These are phyloP conservation scores for Penicillium verhagenii DNA, from an alignment of 495 filamentous ascomycete genomes.

Conservation along the genomic window DNA sequence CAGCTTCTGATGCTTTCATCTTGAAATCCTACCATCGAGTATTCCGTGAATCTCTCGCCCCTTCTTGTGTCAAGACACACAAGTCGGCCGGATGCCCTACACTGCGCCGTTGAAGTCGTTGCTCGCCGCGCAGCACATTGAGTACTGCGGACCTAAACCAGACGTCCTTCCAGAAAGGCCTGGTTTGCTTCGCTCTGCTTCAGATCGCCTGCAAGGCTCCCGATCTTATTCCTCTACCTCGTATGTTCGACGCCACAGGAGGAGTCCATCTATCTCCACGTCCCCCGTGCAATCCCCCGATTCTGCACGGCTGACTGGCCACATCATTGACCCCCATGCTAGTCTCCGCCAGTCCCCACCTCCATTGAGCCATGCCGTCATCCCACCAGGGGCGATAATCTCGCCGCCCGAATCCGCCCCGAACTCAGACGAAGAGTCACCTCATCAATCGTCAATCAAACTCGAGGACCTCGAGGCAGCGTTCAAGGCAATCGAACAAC, in stretches of 20 bases:
- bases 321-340: slow-evolving; percentile 51
- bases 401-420: slow-evolving; percentile 82
- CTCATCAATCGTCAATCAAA: slow-evolving; percentile 56
- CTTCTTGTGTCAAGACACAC: slow-evolving; percentile 42
- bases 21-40: slow-evolving; percentile 1
- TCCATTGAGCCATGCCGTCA: slow-evolving; percentile 65
- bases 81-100: slow-evolving; percentile 80
- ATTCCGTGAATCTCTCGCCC: slow-evolving; percentile 2
- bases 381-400: slow-evolving; percentile 77
- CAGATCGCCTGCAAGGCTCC: slow-evolving; percentile 56
- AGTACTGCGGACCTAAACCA: slow-evolving; percentile 56
- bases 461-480: slow-evolving; percentile 80
- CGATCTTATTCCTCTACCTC: slow-evolving; percentile 76
- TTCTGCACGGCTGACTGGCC: slow-evolving; percentile 38
- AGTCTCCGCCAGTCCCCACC: slow-evolving; percentile 77
- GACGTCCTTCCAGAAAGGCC: slow-evolving; percentile 46
- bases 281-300: slow-evolving; percentile 25
- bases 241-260: slow-evolving; percentile 66
- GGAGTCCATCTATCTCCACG: slow-evolving; percentile 57
- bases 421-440: slow-evolving; percentile 76
- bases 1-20: slow-evolving; percentile 6
- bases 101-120: slow-evolving; percentile 83
- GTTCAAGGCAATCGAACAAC: slow-evolving; percentile 73
- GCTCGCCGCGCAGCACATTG: slow-evolving; percentile 69
- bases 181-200: slow-evolving; percentile 33